These are phyloP conservation scores for Coleophoma crateriformis DNA, from an alignment of 2,329 filamentous ascomycete genomes.

Conservation along the genomic window DNA sequence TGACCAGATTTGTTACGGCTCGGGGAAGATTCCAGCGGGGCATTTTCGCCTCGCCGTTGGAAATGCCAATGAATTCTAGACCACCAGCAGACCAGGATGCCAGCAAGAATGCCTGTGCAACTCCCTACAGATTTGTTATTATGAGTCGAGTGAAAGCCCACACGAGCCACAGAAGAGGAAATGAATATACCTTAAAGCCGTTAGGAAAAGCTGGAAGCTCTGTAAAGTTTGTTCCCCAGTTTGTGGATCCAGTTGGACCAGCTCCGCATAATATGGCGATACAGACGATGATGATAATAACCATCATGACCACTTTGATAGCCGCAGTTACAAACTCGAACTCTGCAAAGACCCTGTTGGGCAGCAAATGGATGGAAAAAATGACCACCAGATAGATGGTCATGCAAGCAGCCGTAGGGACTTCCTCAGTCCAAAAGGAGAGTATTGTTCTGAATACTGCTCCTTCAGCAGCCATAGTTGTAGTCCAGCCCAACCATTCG, in stretches of 20 bases:
- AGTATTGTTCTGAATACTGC: neutral
- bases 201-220: neutral
- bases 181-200: neutral
- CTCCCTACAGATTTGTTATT: constrained; percentile 36
- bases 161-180: neutral
- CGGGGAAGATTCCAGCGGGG: constrained; percentile 49
- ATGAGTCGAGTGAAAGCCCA: neutral
- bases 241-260: neutral
- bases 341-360: neutral
- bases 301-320: neutral
- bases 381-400: neutral
- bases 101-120: constrained; percentile 37
- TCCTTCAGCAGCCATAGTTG: neutral
- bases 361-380: neutral
- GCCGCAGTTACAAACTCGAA: neutral
- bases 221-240: neutral
- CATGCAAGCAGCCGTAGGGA: neutral
- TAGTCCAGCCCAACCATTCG: neutral
- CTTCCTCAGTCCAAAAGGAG: neutral
- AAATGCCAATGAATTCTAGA: constrained; percentile 41
- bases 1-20: constrained; percentile 49
- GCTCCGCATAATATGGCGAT: neutral
- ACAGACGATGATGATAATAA: neutral
- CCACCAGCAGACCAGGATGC: constrained; percentile 39
- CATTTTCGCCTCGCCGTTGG: constrained; percentile 48